A percentile compares a stretch with the other conserved stretches of the same genome.
phyloP scores from a whole-genome alignment of 345 rosid genomes.

The Sisymbrium altissimum region DNA sequence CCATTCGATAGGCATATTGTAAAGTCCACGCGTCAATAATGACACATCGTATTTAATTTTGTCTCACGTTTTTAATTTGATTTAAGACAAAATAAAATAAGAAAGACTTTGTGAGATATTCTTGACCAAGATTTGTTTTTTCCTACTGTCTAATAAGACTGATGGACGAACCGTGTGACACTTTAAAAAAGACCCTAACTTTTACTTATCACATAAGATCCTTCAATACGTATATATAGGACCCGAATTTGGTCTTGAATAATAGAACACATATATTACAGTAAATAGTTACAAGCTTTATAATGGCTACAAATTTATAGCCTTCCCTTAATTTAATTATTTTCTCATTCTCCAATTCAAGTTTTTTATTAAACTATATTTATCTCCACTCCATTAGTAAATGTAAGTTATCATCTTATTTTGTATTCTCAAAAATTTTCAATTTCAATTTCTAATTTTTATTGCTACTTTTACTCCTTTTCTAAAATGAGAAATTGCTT shows the following conservation, averaged over 20 bases:
- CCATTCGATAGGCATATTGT: background rate
- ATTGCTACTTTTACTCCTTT: background rate
- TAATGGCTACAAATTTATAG: background rate
- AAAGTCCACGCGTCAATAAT: constrained; percentile 27
- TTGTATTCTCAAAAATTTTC: too few species aligned
- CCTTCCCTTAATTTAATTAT: background rate
- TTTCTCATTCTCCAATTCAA: background rate
- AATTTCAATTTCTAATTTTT: background rate
- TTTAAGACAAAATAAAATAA: background rate
- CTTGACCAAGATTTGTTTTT: background rate
- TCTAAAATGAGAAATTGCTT: background rate
- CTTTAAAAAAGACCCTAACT: background rate
- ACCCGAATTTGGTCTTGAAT: constrained; percentile 4
- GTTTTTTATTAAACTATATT: background rate
- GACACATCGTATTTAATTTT: background rate
- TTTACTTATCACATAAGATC: background rate
- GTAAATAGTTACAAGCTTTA: background rate
- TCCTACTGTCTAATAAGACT: background rate
- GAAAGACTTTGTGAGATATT: constrained; percentile 8
- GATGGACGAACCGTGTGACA: background rate
- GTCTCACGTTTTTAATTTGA: constrained; percentile 21
- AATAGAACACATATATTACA: background rate
- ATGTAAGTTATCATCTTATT: background rate
- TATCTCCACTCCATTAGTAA: background rate
- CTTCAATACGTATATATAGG: background rate